Conservation (phyloP, 2,329 filamentous ascomycete genomes). For the Thermothelomyces thermophilus region DNA sequence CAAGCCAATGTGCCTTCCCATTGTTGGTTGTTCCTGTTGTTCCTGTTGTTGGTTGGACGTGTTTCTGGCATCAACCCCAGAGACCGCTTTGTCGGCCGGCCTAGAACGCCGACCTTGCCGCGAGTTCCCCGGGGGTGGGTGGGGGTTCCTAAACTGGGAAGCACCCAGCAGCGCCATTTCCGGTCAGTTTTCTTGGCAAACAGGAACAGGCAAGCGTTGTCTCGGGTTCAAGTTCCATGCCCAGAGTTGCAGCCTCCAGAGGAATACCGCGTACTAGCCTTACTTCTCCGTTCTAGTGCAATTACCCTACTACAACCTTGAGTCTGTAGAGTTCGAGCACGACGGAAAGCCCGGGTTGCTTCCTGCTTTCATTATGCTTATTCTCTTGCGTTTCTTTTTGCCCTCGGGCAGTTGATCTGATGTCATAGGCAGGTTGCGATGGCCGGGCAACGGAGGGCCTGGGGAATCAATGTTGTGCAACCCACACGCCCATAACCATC, state of each 20-base stretch:
- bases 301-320: too few relatives aligned
- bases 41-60: constrained; percentile 7
- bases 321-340: too few relatives aligned
- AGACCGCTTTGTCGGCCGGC: constrained; percentile 13
- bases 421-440: not conserved
- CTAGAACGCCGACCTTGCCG: constrained; percentile 4
- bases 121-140: not conserved
- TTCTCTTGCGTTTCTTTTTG: too few relatives aligned
- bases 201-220: not conserved
- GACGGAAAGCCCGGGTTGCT: too few relatives aligned
- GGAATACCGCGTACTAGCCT: too few relatives aligned
- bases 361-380: too few relatives aligned
- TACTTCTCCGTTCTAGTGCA: too few relatives aligned
- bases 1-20: constrained; percentile 5
- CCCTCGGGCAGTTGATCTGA: not conserved
- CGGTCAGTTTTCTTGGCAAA: not conserved
- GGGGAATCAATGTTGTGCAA: not conserved
- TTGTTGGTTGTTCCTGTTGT: constrained; percentile 5
- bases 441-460: not conserved
- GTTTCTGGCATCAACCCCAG: constrained; percentile 6
- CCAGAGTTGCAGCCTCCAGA: too few relatives aligned
- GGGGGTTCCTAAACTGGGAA: constrained; percentile 12
- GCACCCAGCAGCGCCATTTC: constrained; percentile 2
- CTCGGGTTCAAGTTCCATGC: too few relatives aligned
- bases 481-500: not conserved